phyloP scores from a whole-genome alignment of 208 protist genomes.

The Naegleria gruberi region DNA sequence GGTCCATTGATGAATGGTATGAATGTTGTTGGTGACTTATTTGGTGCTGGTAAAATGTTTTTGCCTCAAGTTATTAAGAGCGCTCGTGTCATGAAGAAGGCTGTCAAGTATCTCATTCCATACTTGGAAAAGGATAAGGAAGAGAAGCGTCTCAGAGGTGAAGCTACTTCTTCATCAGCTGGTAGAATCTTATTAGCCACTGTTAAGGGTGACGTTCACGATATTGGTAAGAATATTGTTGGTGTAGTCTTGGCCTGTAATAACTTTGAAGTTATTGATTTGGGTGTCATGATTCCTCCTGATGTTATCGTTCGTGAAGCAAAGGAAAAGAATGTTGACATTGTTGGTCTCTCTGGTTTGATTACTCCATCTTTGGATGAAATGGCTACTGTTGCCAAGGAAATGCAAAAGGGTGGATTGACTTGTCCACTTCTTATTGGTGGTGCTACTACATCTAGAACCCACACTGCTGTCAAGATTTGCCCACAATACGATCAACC shows the following conservation, averaged over 20 bases:
- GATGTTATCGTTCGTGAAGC: slow-evolving; percentile 77
- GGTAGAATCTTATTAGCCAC: slow-evolving; percentile 80
- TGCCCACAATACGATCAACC: slow-evolving; percentile 66
- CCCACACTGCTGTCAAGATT: slow-evolving; percentile 94
- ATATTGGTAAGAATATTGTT: slow-evolving; percentile 96
- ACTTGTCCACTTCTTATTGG: slow-evolving; percentile 82
- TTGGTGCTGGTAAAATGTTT: slow-evolving; percentile 94
- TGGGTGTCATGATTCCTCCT: slow-evolving; percentile 84
- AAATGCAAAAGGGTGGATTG: slow-evolving; percentile 72
- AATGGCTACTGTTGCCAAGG: slow-evolving; percentile 86
- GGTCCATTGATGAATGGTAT: slow-evolving; percentile 91
- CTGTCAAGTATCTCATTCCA: slow-evolving; percentile 86
- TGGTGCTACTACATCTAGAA: slow-evolving; percentile 87
- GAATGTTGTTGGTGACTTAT: slow-evolving; percentile 86
- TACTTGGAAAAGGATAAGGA: slow-evolving; percentile 83
- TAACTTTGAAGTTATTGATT: slow-evolving; percentile 85
- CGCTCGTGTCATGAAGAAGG: slow-evolving; percentile 92
- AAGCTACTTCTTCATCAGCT: slow-evolving; percentile 17
- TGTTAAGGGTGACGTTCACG: slow-evolving; percentile 94
- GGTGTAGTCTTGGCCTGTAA: slow-evolving; percentile 91
- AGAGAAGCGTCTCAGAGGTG: slow-evolving; percentile 29
- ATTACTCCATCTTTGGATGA: slow-evolving; percentile 94
- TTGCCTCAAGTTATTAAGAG: slow-evolving; percentile 91
- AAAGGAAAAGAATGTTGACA: slow-evolving; percentile 66
- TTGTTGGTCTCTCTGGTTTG: slow-evolving; percentile 86